Evolutionary conservation across 306 rosid genomes (phyloP).

Genomic region (Rosa persica): DNA sequence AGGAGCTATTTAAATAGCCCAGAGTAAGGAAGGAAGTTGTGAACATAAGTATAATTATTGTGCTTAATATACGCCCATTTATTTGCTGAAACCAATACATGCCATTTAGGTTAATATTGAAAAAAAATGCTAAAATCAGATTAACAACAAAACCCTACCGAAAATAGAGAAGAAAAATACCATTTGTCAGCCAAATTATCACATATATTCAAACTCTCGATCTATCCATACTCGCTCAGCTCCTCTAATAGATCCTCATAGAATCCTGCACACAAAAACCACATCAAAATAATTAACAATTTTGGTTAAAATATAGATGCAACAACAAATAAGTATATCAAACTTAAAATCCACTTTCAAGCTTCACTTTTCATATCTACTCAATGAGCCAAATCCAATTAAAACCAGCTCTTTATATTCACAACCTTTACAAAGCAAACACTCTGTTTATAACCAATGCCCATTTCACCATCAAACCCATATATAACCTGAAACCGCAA

Average conservation of each 20-base stretch:
- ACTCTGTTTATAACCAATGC: conserved; percentile 18
- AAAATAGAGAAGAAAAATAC: conserved; percentile 24
- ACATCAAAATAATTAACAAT: background rate
- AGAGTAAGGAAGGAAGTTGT: too few relatives aligned
- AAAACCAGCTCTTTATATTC: conserved; percentile 28
- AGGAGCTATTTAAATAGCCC: background rate
- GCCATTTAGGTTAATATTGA: too few relatives aligned
- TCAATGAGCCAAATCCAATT: conserved; percentile 16
- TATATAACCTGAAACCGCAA: conserved; percentile 26
- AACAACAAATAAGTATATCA: conserved; percentile 70
- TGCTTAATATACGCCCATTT: too few relatives aligned
- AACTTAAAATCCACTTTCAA: conserved; percentile 81
- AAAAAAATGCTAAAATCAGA: too few relatives aligned
- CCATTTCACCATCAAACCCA: conserved; percentile 30
- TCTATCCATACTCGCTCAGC: conserved; percentile 81
- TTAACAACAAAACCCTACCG: too few relatives aligned
- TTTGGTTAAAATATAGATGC: conserved; percentile 43
- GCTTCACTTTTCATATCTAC: conserved; percentile 47
- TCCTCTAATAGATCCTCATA: conserved; percentile 97
- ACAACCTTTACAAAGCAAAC: conserved; percentile 15
- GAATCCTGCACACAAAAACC: conserved; percentile 51
- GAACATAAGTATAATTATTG: too few relatives aligned
- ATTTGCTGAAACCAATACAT: too few relatives aligned
- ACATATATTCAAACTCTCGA: conserved; percentile 92
- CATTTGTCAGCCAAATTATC: too few relatives aligned